Base-by-base conservation (phyloP, 352 stramenopile genomes). In the Globisporangium splendens region DNA sequence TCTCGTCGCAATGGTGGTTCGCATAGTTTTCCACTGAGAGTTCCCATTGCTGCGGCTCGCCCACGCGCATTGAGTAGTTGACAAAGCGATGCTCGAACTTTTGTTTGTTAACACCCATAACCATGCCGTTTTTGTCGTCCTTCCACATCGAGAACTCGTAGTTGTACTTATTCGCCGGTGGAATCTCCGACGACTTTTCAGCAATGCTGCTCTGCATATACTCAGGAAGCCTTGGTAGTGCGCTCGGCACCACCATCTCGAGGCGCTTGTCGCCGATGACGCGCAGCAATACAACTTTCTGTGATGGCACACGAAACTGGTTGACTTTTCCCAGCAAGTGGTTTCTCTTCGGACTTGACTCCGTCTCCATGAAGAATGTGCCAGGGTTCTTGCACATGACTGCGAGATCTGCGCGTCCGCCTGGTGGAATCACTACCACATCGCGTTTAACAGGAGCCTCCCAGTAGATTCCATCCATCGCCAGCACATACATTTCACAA, bases 91-190 rank as follows among this genome's bases (percentile, higher is more conserved):
- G 41, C 33, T 72, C 47, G 35, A 91, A 72, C 33, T 53, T 69
- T 49, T 81, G 58, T 60, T 82, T 70, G 65, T 91, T 91, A 7
- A 91, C 78, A 18, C 77, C 78, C 60, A 80, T 89, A n/a, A 48
- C 56, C 49, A 84, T 73, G 3, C 66, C 62, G 13, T 53, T 61
- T 6, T 31, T 35, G 14, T 55, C 50, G 49, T 85, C 76, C 72
- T 77, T 86, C 81, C 78, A 89, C 3, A 90, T 70, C 0, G 80
- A 88, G 61, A 91, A 91, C 59, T 89, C 80, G 57, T 88, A 89
- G 35, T 70, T 67, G 72, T 90, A 91, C 56, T 71, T 73, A 63
- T 77, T 86, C 48, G 46, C 50, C 8, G 63, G 41, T 2, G 61
- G 50, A n/a, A 80, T 72, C 43, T 46, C 20, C 31, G 67, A 48